Conservation (phyloP, 2,329 filamentous ascomycete genomes). For the Ophiostoma tasmaniense region DNA sequence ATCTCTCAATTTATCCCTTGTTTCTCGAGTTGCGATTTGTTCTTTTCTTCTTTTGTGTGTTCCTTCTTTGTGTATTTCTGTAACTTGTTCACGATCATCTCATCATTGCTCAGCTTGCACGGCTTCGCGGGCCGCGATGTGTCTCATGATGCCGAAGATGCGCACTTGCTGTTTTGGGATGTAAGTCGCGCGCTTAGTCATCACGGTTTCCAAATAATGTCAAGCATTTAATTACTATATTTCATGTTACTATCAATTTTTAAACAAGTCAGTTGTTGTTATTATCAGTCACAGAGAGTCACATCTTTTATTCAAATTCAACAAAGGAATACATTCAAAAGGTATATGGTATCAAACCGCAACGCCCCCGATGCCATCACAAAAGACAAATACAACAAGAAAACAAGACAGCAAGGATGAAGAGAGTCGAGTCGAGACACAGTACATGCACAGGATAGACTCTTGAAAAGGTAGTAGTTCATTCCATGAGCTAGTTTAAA, state of each 20-base stretch:
- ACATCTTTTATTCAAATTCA: no score
- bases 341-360: conserved; percentile 1
- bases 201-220: background rate
- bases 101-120: background rate
- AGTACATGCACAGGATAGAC: background rate
- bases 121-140: background rate
- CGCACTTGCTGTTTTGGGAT: background rate
- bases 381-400: background rate
- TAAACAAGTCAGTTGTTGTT: no score
- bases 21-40: background rate
- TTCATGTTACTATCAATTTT: background rate
- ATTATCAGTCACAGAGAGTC: no score
- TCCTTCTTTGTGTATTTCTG: background rate
- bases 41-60: background rate
- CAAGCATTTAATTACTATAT: background rate
- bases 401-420: background rate
- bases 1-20: background rate
- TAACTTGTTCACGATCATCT: background rate
- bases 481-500: background rate
- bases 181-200: background rate
- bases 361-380: conserved; percentile 10
- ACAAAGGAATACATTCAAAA: background rate
- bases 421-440: background rate
- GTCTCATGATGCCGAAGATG: background rate
- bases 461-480: background rate